Conservation (phyloP, 108 stramenopile species). For the Skeletonema marinoi region DNA sequence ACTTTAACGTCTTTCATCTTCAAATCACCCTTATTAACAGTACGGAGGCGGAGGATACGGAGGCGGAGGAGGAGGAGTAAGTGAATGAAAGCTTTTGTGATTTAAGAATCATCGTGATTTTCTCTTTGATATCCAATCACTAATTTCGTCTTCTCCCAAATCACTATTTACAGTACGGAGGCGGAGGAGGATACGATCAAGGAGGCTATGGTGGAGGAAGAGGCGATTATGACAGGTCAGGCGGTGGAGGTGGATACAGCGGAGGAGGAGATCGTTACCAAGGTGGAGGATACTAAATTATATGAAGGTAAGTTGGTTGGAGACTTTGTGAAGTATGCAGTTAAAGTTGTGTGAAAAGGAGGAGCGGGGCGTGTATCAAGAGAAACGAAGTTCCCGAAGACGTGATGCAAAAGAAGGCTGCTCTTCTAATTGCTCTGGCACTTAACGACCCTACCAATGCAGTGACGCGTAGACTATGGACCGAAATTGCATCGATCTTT, state of each 20-base stretch:
- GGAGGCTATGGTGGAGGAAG: constrained; percentile 18
- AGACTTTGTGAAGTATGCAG: background rate
- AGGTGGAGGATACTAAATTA: constrained; percentile 7
- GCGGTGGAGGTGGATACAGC: constrained; percentile 37
- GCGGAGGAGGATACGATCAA: constrained; percentile 3
- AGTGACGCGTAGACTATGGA: background rate
- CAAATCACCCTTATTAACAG: too few relatives aligned
- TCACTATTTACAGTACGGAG: too few relatives aligned
- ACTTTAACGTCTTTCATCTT: too few relatives aligned
- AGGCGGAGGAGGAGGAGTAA: constrained; percentile 24
- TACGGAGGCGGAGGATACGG: constrained; percentile 6
- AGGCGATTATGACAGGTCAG: constrained; percentile 13
- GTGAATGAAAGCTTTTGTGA: background rate
- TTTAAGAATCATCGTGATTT: background rate
- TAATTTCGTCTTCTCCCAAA: too few relatives aligned
- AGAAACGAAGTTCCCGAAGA: background rate
- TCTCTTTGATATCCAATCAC: too few relatives aligned
- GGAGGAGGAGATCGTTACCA: constrained; percentile 30
- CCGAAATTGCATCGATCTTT: background rate
- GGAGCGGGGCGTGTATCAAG: background rate
- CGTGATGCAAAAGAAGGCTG: background rate
- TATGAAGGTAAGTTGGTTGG: background rate
- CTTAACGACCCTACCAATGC: background rate
- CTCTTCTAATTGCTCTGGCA: background rate
- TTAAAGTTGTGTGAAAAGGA: background rate